These are phyloP conservation scores for Aschersonia sp. DNA, from an alignment of 2,329 filamentous ascomycete species.

Conservation along the genomic window DNA sequence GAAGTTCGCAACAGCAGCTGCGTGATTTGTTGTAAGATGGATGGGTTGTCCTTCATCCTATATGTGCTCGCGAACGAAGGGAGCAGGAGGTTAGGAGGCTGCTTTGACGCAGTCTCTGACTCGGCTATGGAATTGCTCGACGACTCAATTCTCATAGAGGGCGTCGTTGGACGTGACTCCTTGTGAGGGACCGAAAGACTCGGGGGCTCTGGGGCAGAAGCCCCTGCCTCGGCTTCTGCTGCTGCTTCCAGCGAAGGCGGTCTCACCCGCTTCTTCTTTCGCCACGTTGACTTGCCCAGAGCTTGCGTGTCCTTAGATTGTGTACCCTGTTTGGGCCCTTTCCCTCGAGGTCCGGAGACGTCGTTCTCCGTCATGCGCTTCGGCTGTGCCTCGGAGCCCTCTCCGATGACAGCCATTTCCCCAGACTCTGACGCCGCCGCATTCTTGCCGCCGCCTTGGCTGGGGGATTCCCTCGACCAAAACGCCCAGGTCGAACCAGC, in stretches of 20 bases:
- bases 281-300: constrained; percentile 17
- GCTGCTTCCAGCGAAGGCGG: constrained; percentile 29
- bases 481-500: constrained; percentile 65
- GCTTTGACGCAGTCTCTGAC: constrained; percentile 28
- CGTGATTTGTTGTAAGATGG: constrained; percentile 52
- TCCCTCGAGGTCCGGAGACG: constrained; percentile 19
- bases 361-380: constrained; percentile 29
- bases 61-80: constrained; percentile 60
- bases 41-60: constrained; percentile 49
- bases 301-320: constrained; percentile 15
- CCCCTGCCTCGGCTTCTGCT: constrained; percentile 19
- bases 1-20: constrained; percentile 41
- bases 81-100: constrained; percentile 47
- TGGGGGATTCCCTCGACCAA: constrained; percentile 50
- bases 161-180: neutral
- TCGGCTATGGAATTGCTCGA: constrained; percentile 18
- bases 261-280: constrained; percentile 29
- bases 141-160: constrained; percentile 7
- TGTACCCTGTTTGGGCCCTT: constrained; percentile 15
- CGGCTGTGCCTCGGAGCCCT: constrained; percentile 41
- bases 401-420: constrained; percentile 41
- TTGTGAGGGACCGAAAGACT: constrained; percentile 3
- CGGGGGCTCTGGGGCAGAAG: neutral
- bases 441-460: constrained; percentile 14
- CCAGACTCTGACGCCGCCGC: constrained; percentile 24